phyloP scores from a whole-genome alignment of 2,329 filamentous ascomycete species.

The Chaetothyriales sp. region DNA sequence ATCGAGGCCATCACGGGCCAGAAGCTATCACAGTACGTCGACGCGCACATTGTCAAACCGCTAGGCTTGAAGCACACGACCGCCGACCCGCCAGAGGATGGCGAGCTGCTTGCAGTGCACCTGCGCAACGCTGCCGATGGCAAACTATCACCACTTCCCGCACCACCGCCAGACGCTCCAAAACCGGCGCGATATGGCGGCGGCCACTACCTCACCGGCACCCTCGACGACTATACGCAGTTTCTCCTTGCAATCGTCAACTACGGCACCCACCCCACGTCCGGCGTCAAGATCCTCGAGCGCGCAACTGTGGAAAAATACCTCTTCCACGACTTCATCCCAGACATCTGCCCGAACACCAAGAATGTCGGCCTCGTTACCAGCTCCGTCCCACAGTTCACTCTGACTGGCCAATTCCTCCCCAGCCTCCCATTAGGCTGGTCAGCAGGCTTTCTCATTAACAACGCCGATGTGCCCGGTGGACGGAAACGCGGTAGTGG shows the following conservation, averaged over 20 bases:
- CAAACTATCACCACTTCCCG: not conserved
- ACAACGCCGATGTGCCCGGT: conserved; percentile 10
- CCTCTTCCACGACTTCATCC: conserved; percentile 13
- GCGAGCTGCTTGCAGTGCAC: conserved; percentile 1
- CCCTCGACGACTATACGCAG: conserved; percentile 13
- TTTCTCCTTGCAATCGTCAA: conserved; percentile 10
- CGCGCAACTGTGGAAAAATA: conserved; percentile 9
- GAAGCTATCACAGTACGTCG: conserved; percentile 33
- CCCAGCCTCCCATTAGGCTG: conserved; percentile 9
- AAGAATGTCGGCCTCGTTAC: conserved; percentile 5
- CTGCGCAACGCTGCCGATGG: conserved; percentile 1
- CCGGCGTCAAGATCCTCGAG: conserved; percentile 10
- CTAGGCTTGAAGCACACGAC: conserved; percentile 24
- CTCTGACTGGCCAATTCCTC: conserved; percentile 6
- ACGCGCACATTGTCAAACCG: conserved; percentile 33
- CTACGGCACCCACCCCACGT: conserved; percentile 9
- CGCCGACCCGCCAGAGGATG: conserved; percentile 1
- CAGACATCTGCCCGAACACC: conserved; percentile 4
- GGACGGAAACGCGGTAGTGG: conserved; percentile 11
- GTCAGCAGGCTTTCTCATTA: conserved; percentile 12
- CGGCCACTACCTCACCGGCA: conserved; percentile 10
- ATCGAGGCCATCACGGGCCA: conserved; percentile 33
- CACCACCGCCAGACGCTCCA: not conserved
- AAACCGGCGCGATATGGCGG: conserved; percentile 6
- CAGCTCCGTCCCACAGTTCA: conserved; percentile 3